Conservation (phyloP, 208 protist species). For the Trypanosoma theileri region DNA sequence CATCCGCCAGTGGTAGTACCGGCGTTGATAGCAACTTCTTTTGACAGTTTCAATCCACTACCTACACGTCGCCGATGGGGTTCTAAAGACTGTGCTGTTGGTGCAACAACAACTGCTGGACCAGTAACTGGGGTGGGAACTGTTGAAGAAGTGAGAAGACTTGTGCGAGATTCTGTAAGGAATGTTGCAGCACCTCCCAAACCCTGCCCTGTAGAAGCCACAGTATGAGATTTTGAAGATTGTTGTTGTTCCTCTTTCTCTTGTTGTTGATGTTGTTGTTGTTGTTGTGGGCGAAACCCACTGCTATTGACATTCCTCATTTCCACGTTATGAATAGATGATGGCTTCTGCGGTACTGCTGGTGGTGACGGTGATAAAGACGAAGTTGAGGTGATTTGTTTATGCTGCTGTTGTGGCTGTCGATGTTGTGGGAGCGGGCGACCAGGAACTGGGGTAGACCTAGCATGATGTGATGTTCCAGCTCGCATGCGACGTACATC, state of each 20-base stretch:
- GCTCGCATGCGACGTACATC: conserved; percentile 50
- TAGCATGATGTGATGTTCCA: neutral
- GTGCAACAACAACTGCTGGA: neutral
- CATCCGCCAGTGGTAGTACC: neutral
- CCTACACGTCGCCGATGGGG: neutral
- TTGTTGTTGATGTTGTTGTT: neutral
- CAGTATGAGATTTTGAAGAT: neutral
- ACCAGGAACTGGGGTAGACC: conserved; percentile 1
- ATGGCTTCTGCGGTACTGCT: too few relatives aligned
- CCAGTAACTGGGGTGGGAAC: neutral
- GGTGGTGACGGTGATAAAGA: too few relatives aligned
- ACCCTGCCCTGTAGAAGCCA: neutral
- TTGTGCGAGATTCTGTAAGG: neutral
- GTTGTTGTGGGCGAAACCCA: neutral
- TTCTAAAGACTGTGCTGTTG: neutral
- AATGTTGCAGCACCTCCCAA: neutral
- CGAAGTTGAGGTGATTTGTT: too few relatives aligned
- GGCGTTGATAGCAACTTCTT: neutral
- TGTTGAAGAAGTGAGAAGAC: neutral
- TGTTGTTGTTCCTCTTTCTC: neutral
- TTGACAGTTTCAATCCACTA: neutral
- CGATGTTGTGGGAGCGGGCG: neutral
- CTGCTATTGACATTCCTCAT: too few relatives aligned
- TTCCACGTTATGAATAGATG: too few relatives aligned
- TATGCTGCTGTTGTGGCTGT: neutral